Conservation (phyloP, 2,329 filamentous ascomycete genomes). For the Neopestalotiopsis sp. region DNA sequence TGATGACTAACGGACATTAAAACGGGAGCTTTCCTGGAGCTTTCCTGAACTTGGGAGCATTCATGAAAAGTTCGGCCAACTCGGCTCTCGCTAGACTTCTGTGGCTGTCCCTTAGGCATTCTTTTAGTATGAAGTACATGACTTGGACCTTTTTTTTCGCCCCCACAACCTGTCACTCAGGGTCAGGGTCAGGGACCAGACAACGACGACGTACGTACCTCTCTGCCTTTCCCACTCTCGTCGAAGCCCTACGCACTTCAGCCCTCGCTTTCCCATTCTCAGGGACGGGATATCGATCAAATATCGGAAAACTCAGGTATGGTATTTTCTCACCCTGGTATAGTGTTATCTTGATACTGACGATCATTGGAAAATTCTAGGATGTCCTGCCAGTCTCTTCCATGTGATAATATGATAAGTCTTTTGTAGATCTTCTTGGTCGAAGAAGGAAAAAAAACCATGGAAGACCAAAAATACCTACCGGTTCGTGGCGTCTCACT, state of each 20-base stretch:
- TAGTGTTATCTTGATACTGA: background rate
- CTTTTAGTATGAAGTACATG: background rate
- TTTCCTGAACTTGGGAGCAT: background rate
- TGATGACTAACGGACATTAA: slow-evolving; percentile 3
- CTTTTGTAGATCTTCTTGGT: background rate
- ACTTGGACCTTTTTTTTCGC: background rate
- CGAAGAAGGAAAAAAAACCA: background rate
- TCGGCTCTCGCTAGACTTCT: background rate
- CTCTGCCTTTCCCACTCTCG: background rate
- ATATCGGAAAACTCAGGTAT: background rate
- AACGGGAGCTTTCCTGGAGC: background rate
- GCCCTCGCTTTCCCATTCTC: background rate
- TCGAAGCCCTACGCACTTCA: background rate
- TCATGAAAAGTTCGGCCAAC: background rate
- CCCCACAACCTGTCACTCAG: background rate
- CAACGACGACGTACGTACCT: background rate
- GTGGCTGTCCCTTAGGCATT: background rate
- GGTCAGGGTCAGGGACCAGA: background rate
- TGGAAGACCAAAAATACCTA: background rate
- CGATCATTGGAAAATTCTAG: background rate
- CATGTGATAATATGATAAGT: background rate
- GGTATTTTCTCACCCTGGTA: background rate
- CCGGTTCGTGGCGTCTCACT: background rate
- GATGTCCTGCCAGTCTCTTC: background rate
- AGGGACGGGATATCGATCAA: background rate